Evolutionary conservation across 345 rosid genomes (phyloP).

Genomic region (Corchorus capsularis): DNA sequence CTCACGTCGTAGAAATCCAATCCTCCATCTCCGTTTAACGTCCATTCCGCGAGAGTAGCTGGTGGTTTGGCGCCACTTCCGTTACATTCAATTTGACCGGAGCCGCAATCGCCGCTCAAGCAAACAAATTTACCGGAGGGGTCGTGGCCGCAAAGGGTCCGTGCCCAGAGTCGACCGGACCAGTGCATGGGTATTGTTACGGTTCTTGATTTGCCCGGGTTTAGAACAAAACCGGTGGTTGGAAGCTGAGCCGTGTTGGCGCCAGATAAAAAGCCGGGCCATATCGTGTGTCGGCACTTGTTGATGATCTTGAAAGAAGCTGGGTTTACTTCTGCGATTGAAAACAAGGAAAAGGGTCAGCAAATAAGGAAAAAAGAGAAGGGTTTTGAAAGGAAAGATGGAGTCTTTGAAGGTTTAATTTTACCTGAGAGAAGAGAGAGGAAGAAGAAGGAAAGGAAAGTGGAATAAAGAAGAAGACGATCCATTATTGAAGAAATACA

Average conservation of each 20-base stretch:
- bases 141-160: conserved; percentile 57
- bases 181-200: conserved; percentile 58
- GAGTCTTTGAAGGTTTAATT: not conserved
- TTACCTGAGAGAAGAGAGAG: conserved; percentile 45
- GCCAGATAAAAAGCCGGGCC: conserved; percentile 94
- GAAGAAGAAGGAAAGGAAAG: conserved; percentile 28
- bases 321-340: conserved; percentile 37
- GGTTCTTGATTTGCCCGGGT: conserved; percentile 57
- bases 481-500: conserved; percentile 28
- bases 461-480: conserved; percentile 30
- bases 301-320: conserved; percentile 72
- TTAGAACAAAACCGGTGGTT: conserved; percentile 76
- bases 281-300: conserved; percentile 68
- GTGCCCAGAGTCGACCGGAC: conserved; percentile 93
- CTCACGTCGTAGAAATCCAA: conserved; percentile 86
- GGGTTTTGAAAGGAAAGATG: not conserved
- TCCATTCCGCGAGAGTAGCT: conserved; percentile 89
- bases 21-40: conserved; percentile 71
- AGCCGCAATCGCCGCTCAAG: conserved; percentile 80
- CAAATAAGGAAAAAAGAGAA: not conserved
- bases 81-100: conserved; percentile 61
- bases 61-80: conserved; percentile 82
- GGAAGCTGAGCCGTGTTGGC: conserved; percentile 64
- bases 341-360: conserved; percentile 5
- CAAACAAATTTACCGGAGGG: conserved; percentile 56